phyloP scores from a whole-genome alignment of 2,329 filamentous ascomycete species.

The Harringtonia aguacate region DNA sequence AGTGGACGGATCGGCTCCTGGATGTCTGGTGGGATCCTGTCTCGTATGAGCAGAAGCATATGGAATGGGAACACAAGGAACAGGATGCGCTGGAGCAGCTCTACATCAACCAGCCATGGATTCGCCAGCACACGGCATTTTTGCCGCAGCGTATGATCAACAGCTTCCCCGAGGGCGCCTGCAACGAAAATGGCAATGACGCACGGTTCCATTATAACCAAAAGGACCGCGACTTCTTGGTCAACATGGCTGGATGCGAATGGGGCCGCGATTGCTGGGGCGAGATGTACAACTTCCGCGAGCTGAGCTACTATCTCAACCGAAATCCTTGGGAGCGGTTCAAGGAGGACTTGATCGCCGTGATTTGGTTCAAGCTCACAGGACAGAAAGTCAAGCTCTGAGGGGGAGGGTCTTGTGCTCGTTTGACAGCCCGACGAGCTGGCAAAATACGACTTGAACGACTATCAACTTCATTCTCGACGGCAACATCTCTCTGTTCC shows the following conservation, averaged over 20 bases:
- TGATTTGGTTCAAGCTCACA: slow-evolving; percentile 53
- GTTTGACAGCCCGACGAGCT: neutral
- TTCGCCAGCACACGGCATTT: slow-evolving; percentile 80
- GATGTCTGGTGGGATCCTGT: slow-evolving; percentile 99
- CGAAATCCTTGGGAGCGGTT: slow-evolving; percentile 69
- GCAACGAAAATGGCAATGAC: slow-evolving; percentile 66
- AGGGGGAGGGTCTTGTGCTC: slow-evolving; percentile 3
- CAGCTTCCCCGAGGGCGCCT: slow-evolving; percentile 85
- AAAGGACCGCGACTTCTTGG: slow-evolving; percentile 78
- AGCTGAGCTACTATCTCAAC: slow-evolving; percentile 85
- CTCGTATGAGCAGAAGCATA: slow-evolving; percentile 94
- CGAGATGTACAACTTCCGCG: slow-evolving; percentile 92
- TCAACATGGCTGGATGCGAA: slow-evolving; percentile 98
- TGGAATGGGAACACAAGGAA: slow-evolving; percentile 99
- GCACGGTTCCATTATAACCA: slow-evolving; percentile 76
- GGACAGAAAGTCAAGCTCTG: slow-evolving; percentile 49
- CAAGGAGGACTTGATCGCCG: slow-evolving; percentile 54
- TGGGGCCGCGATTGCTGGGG: slow-evolving; percentile 97
- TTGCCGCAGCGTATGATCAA: slow-evolving; percentile 88
- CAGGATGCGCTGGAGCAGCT: slow-evolving; percentile 91
- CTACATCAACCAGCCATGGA: slow-evolving; percentile 86
- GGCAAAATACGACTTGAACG: slow-evolving; percentile 5
- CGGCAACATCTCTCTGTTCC: neutral
- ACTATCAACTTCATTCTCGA: neutral
- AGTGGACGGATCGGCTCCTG: slow-evolving; percentile 83